Conservation (phyloP, 331 rosid species). For the Rhamnella rubrinervis region DNA sequence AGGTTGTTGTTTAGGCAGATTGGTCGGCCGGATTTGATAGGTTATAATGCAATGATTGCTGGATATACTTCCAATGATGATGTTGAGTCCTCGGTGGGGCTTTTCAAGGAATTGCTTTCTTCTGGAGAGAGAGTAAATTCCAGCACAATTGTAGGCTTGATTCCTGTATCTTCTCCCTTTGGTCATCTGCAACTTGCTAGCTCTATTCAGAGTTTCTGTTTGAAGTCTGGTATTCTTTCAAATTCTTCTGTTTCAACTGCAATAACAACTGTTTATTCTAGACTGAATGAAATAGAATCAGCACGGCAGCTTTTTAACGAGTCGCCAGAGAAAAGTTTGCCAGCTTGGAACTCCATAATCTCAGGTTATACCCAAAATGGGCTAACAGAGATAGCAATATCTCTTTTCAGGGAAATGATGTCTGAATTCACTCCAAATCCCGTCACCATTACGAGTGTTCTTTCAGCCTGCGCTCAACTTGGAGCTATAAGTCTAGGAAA, state of each 20-base stretch:
- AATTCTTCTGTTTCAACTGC: conserved; percentile 80
- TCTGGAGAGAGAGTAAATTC: conserved; percentile 56
- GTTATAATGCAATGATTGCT: conserved; percentile 87
- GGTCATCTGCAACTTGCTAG: conserved; percentile 59
- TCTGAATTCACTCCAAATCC: conserved; percentile 69
- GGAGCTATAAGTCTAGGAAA: conserved; percentile 82
- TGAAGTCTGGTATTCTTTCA: conserved; percentile 56
- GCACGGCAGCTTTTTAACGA: conserved; percentile 82
- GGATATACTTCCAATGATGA: conserved; percentile 70
- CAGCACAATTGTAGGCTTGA: conserved; percentile 83
- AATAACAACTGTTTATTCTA: conserved; percentile 60
- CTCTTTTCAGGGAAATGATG: conserved; percentile 81
- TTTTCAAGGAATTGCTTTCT: conserved; percentile 60
- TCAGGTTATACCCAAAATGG: conserved; percentile 94
- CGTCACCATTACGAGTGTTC: conserved; percentile 71
- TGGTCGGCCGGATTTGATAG: conserved; percentile 59
- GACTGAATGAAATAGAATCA: conserved; percentile 66
- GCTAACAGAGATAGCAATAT: conserved; percentile 68
- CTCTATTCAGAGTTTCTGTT: conserved; percentile 64
- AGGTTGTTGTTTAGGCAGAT: conserved; percentile 63
- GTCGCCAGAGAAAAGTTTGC: conserved; percentile 68
- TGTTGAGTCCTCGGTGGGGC: conserved; percentile 48
- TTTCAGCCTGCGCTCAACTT: conserved; percentile 96
- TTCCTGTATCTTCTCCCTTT: conserved; percentile 77
- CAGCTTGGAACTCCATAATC: conserved; percentile 95